Evolutionary conservation across 1,139 yeast genomes (phyloP), one percentile per base, ranked within the genome.

Genomic region (Nakaseomyces sp.): DNA sequence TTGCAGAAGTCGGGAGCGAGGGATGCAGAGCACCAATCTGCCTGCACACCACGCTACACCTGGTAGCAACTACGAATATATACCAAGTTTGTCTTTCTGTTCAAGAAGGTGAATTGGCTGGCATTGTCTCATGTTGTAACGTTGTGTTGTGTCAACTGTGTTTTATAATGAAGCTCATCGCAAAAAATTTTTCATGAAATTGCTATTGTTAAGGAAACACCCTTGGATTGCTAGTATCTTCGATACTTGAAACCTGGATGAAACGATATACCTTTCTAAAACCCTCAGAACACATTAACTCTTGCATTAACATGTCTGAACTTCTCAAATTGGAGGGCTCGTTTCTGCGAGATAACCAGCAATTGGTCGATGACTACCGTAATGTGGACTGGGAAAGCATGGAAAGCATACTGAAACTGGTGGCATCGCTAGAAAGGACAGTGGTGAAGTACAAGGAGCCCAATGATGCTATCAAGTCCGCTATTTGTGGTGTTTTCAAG

Each of bases 401-500:
- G 8, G 43, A 45, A 17, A 47, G 58, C n/a, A 41, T 62, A 40
- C 60, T 60, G 42, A 41, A 46, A 1, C 45, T 66, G 25, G 53
- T 65, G 1, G 49, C 47, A 2, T 42, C 49, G 2, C 58, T 66
- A 0, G 69, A 66, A 41, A 51, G 55, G 29, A 45, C 63, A 2
- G 53, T 65, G 1, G 46, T 56, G 25, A 66, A 63, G 41, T 65
- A 66, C 44, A 54, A 63, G 18, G 53, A 61, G 6, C 67, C 69
- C 2, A 61, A 65, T 42, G 55, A 51, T 3, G 44, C 48, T 3
- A 56, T 63, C 13, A 66, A 64, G 47, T 37, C 39, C 0, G 45
- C 62, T 5, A 55, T 72, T 3, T 58, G 58, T 13, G 39, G 45
- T 1, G 67, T 70, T 16, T 68, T 71, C 43, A 63, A 63, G 13